phyloP scores from a whole-genome alignment of 2,329 filamentous ascomycete genomes.

The Colletotrichum euphorbiae region DNA sequence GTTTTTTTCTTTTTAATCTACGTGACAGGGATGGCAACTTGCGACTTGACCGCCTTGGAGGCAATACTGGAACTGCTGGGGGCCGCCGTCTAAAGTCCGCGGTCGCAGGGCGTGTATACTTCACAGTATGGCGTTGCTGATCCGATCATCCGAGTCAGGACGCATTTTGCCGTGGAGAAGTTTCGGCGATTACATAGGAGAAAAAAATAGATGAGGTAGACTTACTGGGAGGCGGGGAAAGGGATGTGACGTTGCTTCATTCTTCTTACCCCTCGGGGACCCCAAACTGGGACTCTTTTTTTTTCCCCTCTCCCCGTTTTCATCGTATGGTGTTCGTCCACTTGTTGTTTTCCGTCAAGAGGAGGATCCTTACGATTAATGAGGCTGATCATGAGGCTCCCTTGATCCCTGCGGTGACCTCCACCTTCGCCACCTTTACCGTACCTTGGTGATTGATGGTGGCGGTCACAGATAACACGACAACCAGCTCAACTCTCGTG shows the following conservation, averaged over 20 bases:
- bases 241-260: neutral
- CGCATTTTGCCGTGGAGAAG: no score
- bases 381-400: slow-evolving; percentile 28
- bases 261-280: neutral
- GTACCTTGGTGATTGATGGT: no score
- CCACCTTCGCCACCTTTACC: neutral
- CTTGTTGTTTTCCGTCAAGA: no score
- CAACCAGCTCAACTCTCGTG: neutral
- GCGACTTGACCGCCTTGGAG: slow-evolving; percentile 32
- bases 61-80: slow-evolving; percentile 5
- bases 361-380: neutral
- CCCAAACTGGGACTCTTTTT: neutral
- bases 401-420: slow-evolving; percentile 16
- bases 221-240: neutral
- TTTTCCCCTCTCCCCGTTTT: neutral
- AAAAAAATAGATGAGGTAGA: no score
- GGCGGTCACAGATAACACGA: no score
- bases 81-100: neutral
- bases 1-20: neutral
- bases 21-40: slow-evolving; percentile 20
- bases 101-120: neutral
- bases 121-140: neutral
- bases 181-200: no score
- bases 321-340: no score
- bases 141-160: slow-evolving; percentile 12